These are phyloP conservation scores for Seminavis robusta DNA, from an alignment of 108 stramenopile genomes.

Conservation along the genomic window DNA sequence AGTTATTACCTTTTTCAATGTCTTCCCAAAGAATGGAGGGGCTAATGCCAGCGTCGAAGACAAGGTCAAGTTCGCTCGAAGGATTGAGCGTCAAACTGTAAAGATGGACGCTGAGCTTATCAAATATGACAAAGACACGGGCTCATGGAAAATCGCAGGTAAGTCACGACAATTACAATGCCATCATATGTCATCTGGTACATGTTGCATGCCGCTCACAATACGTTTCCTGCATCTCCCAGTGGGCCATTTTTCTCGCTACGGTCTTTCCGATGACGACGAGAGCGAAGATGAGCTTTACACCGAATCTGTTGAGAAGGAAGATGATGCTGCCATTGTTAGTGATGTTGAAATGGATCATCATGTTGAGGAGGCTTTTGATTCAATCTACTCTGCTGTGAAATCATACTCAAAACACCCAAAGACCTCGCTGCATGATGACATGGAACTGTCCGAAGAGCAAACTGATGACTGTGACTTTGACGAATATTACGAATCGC, in stretches of 20 bases:
- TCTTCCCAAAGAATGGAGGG: conserved; percentile 60
- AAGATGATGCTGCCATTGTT: background rate
- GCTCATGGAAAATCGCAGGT: conserved; percentile 93
- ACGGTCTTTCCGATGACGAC: conserved; percentile 74
- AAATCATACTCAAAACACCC: too few relatives aligned
- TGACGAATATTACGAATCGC: background rate
- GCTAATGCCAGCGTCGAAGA: conserved; percentile 47
- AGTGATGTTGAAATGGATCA: conserved; percentile 1
- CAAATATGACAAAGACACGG: conserved; percentile 62
- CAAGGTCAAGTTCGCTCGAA: conserved; percentile 51
- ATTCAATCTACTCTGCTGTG: background rate
- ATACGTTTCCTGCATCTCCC: too few relatives aligned
- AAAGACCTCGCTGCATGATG: too few relatives aligned
- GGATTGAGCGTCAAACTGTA: conserved; percentile 47
- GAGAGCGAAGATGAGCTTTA: conserved; percentile 57
- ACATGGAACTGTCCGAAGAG: too few relatives aligned
- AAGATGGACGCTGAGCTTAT: conserved; percentile 84
- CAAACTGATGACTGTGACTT: too few relatives aligned
- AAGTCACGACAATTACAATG: too few relatives aligned
- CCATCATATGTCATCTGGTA: too few relatives aligned
- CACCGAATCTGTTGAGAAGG: background rate
- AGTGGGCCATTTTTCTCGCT: conserved; percentile 92
- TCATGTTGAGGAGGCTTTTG: background rate
- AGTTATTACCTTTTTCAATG: conserved; percentile 69
- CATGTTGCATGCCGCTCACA: too few relatives aligned